A percentile compares a stretch with the other conserved stretches of the same genome.
phyloP scores from a whole-genome alignment of 2,329 filamentous ascomycete genomes.

The Scytalidium lignicola region DNA sequence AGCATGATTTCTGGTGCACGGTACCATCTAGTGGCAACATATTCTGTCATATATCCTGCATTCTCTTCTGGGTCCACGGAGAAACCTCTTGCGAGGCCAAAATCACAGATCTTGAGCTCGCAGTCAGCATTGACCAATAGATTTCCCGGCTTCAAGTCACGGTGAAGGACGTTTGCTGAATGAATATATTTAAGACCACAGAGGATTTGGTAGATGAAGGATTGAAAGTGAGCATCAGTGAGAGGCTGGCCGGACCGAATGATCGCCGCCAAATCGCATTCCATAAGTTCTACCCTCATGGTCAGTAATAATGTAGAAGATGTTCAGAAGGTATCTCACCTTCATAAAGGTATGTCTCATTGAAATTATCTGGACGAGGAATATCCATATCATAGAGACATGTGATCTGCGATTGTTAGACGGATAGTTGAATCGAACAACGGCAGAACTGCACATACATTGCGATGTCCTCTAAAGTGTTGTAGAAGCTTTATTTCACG shows the following conservation, averaged over 20 bases:
- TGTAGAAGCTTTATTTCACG: conserved; percentile 98
- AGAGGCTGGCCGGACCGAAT: conserved; percentile 95
- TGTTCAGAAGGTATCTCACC: conserved; percentile 47
- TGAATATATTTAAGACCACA: conserved; percentile 99
- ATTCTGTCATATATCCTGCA: conserved; percentile 99
- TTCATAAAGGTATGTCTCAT: conserved; percentile 98
- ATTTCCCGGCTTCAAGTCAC: conserved; percentile 96
- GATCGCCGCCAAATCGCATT: conserved; percentile 96
- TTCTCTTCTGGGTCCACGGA: conserved; percentile 97
- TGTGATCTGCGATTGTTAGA: conserved; percentile 69
- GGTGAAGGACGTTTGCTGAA: conserved; percentile 94
- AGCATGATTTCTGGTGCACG: conserved; percentile 98
- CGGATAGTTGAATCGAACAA: neutral
- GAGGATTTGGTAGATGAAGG: conserved; percentile 99
- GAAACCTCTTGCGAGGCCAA: conserved; percentile 92
- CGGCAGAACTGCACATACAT: conserved; percentile 48
- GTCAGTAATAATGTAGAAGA: conserved; percentile 12
- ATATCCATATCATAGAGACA: conserved; percentile 99
- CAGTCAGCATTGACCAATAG: conserved; percentile 97
- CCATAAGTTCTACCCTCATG: conserved; percentile 77
- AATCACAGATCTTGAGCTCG: conserved; percentile 98
- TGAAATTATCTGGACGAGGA: conserved; percentile 93
- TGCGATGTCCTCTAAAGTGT: conserved; percentile 89
- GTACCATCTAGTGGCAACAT: conserved; percentile 98
- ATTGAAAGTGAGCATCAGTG: conserved; percentile 98